Evolutionary conservation across 768 basidiomycete species (phyloP), one percentile per base, ranked within the genome.

Genomic region (Tubosaeta sp.): DNA sequence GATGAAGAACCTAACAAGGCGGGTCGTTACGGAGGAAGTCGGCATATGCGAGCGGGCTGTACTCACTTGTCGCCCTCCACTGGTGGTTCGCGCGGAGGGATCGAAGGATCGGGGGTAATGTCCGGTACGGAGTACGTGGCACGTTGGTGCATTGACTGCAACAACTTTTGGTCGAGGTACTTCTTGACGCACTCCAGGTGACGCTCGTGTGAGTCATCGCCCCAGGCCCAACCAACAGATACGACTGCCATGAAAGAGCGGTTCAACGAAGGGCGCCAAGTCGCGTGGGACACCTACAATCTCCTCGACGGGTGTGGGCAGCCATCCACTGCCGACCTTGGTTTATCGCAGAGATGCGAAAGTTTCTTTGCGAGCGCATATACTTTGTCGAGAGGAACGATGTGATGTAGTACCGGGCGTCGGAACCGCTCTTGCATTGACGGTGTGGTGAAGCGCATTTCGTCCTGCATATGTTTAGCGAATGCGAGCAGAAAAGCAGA

Each of bases 281-380:
- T 25, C 6, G 13, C n/a, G 17, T 11, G 7, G 5, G 37, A 45
- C 6, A 56, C 71, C 42, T 51, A 72, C 27, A 29, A 29, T 29
- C 27, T 29, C 27, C 27, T 29, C 27, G 27, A 29, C 27, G 27
- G 27, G 8, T 60, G 43, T 74, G 72, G 6, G 71, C 57, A 13
- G 69, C 70, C 66, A 73, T 64, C 73, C 73, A 73, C 33, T 63
- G 61, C 14, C 70, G 60, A 11, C 65, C 68, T 3, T 50, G 44
- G 34, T 66, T 66, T n/a, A 59, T 53, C 14, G 53, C 54, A 43
- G 64, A 66, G 8, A 66, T 51, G 43, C 57, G 62, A 14, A 53
- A 17, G 29, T 61, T 59, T 64, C 53, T 54, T 57, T 4, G 64
- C 65, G 22, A 66, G 59, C 4, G 56, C 51, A 26, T 66, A 58